A percentile compares a stretch with the other conserved stretches of the same genome.
phyloP scores from a whole-genome alignment of 2,329 filamentous ascomycete genomes.

The Rachicladosporium sp. region DNA sequence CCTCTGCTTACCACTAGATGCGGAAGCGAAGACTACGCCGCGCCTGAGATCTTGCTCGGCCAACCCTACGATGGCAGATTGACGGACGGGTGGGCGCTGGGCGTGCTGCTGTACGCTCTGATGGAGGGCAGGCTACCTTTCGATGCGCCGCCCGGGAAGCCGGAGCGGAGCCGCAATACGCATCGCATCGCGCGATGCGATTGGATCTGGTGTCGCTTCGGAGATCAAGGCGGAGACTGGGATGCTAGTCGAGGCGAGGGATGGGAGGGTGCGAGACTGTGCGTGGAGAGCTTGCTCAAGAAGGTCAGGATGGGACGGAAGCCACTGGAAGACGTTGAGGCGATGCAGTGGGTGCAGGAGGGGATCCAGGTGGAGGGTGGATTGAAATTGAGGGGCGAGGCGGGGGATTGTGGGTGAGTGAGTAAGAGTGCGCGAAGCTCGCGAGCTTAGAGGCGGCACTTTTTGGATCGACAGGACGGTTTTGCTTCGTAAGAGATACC shows the following conservation, averaged over 20 bases:
- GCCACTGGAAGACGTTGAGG: constrained; percentile 59
- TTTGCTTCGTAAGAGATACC: too few relatives aligned
- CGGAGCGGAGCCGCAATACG: constrained; percentile 58
- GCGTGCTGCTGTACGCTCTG: constrained; percentile 83
- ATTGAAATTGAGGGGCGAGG: constrained; percentile 40
- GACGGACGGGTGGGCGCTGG: constrained; percentile 90
- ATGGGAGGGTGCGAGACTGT: constrained; percentile 62
- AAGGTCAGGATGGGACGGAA: constrained; percentile 65
- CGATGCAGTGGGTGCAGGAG: constrained; percentile 61
- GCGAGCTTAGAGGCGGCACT: too few relatives aligned
- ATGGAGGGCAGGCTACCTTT: constrained; percentile 91
- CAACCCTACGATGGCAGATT: constrained; percentile 86
- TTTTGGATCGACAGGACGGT: too few relatives aligned
- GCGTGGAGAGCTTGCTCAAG: constrained; percentile 75
- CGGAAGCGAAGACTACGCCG: constrained; percentile 93
- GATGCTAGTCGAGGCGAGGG: constrained; percentile 54
- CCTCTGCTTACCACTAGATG: constrained; percentile 88
- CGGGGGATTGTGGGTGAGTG: constrained; percentile 21
- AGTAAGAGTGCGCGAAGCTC: too few relatives aligned
- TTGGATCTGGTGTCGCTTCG: constrained; percentile 87
- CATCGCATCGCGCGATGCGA: constrained; percentile 93
- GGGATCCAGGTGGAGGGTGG: constrained; percentile 58
- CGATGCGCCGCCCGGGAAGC: constrained; percentile 72
- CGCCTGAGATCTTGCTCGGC: constrained; percentile 90
- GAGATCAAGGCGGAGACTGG: constrained; percentile 75